Conservation (phyloP, 2,329 filamentous ascomycete species). For the Fusarium lateritium region DNA sequence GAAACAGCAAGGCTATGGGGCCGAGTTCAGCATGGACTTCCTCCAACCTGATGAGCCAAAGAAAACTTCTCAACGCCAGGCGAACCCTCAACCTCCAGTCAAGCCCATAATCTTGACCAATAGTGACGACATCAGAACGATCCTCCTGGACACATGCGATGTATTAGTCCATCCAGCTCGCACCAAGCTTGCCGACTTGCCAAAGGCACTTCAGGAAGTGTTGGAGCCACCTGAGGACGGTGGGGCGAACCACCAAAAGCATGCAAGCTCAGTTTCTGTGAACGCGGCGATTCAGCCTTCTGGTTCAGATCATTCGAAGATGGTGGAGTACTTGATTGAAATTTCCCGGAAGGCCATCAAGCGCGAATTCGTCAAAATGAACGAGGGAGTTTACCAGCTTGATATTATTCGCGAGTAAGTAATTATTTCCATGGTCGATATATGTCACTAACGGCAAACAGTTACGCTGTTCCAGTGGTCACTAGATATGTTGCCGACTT, state of each 20-base stretch:
- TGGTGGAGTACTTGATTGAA: background rate
- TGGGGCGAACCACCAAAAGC: too few species aligned
- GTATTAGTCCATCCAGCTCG: slow-evolving; percentile 13
- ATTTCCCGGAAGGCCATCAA: slow-evolving; percentile 1
- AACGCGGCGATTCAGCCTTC: background rate
- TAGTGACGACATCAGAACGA: background rate
- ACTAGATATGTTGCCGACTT: slow-evolving; percentile 44
- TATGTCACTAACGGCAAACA: background rate
- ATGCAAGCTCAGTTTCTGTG: too few species aligned
- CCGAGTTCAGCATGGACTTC: slow-evolving; percentile 1
- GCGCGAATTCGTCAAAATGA: background rate
- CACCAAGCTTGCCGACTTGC: slow-evolving; percentile 4
- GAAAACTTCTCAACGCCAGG: background rate
- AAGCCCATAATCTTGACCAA: slow-evolving; percentile 7
- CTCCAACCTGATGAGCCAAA: too few species aligned
- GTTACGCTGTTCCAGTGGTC: slow-evolving; percentile 44
- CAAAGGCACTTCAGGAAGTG: slow-evolving; percentile 2
- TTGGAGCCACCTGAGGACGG: slow-evolving; percentile 3
- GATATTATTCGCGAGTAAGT: slow-evolving; percentile 42
- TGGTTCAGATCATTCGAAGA: background rate
- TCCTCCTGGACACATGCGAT: slow-evolving; percentile 2
- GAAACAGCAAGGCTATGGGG: slow-evolving; percentile 27
- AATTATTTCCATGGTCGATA: too few species aligned
- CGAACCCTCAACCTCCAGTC: slow-evolving; percentile 6
- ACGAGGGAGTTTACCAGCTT: slow-evolving; percentile 27